Evolutionary conservation across 1,284 basidiomycete genomes (phyloP).

Genomic region (Peniophora sp.): DNA sequence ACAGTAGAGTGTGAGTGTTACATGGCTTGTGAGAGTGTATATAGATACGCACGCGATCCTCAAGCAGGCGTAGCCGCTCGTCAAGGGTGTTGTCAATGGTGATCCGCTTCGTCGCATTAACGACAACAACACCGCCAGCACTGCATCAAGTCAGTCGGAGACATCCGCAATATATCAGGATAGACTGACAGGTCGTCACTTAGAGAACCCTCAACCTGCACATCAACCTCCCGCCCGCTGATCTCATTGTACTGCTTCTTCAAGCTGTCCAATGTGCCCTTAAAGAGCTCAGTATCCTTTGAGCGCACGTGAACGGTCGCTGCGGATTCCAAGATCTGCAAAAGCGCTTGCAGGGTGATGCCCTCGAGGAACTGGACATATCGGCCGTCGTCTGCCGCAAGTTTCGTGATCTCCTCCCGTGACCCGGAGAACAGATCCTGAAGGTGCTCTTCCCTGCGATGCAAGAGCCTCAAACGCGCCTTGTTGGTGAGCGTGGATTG

Average conservation of each 20-base stretch:
- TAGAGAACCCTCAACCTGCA: constrained; percentile 61
- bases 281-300: constrained; percentile 49
- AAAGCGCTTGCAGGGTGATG: constrained; percentile 73
- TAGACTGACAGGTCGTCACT: constrained; percentile 61
- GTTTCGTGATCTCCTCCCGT: constrained; percentile 52
- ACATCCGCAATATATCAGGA: constrained; percentile 1
- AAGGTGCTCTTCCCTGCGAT: constrained; percentile 88
- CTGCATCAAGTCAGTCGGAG: constrained; percentile 26
- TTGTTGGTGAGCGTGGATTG: constrained; percentile 97
- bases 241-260: constrained; percentile 61
- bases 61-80: constrained; percentile 78
- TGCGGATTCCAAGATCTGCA: constrained; percentile 55
- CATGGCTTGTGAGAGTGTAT: background rate
- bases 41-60: constrained; percentile 70
- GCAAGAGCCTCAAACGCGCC: constrained; percentile 86
- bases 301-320: constrained; percentile 57
- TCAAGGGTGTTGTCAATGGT: constrained; percentile 89
- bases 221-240: constrained; percentile 52
- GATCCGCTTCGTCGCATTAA: constrained; percentile 69
- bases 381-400: constrained; percentile 64
- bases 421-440: constrained; percentile 83
- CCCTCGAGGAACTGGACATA: constrained; percentile 78
- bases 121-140: constrained; percentile 79
- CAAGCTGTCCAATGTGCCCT: constrained; percentile 59
- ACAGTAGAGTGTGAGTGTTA: background rate